Conservation (phyloP, 805 yeast genomes). For the Metschnikowia bowlesiae region DNA sequence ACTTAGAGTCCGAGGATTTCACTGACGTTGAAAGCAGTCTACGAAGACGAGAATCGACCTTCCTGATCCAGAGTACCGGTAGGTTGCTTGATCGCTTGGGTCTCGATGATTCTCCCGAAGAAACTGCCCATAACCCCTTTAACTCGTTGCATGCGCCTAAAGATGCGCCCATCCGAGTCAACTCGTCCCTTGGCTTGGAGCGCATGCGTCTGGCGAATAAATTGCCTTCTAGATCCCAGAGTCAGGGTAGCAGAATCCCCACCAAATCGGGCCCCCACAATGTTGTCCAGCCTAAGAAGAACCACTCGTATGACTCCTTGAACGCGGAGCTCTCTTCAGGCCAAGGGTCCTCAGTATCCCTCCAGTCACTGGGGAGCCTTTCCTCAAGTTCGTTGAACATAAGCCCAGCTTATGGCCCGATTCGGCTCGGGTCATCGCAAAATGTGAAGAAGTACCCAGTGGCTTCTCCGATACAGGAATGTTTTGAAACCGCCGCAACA, state of each 20-base stretch:
- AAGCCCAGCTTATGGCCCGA: not conserved
- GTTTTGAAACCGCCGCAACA: not conserved
- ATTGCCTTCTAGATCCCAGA: constrained; percentile 7
- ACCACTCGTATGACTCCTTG: constrained; percentile 12
- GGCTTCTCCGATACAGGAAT: constrained; percentile 6
- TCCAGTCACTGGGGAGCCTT: constrained; percentile 3
- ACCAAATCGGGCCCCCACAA: constrained; percentile 10
- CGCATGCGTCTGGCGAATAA: constrained; percentile 12
- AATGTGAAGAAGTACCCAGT: not conserved
- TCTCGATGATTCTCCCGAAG: constrained; percentile 23
- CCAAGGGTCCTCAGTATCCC: constrained; percentile 9
- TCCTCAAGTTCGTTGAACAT: not conserved
- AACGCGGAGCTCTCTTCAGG: constrained; percentile 13
- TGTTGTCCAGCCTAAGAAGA: constrained; percentile 16
- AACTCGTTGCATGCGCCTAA: constrained; percentile 4
- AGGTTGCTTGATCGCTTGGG: constrained; percentile 23
- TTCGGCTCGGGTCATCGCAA: not conserved
- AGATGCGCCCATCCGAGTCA: constrained; percentile 14
- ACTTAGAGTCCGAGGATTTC: constrained; percentile 16
- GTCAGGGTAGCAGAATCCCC: constrained; percentile 7
- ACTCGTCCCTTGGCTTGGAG: constrained; percentile 14
- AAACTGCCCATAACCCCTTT: not conserved
- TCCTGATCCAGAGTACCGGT: constrained; percentile 15
- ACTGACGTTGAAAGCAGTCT: constrained; percentile 8
- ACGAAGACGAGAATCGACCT: constrained; percentile 15